Conservation (phyloP, 345 rosid genomes). For the Pseudoturritis turrita region DNA sequence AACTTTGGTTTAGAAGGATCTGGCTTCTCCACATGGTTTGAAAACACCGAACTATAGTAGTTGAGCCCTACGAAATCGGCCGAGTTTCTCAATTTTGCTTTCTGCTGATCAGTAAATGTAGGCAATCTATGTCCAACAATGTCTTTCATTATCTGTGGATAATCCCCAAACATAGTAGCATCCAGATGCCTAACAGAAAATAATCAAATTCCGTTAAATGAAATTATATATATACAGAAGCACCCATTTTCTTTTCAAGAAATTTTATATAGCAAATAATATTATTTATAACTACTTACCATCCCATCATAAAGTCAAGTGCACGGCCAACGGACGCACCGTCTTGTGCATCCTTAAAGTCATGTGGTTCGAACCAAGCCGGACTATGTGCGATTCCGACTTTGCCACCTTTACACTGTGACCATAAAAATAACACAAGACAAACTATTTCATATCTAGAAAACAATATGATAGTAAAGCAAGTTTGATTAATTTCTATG, state of each 20-base stretch:
- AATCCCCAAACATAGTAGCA: slow-evolving; percentile 38
- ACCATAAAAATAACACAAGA: not conserved
- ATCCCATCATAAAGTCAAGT: slow-evolving; percentile 29
- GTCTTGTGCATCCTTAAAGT: not conserved
- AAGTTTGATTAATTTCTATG: too few species aligned
- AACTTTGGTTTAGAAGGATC: slow-evolving; percentile 24
- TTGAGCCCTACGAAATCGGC: slow-evolving; percentile 44
- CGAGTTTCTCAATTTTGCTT: slow-evolving; percentile 31
- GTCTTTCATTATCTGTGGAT: slow-evolving; percentile 37
- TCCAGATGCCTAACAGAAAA: slow-evolving; percentile 32
- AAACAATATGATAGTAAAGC: too few species aligned
- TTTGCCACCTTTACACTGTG: slow-evolving; percentile 13
- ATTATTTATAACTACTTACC: slow-evolving; percentile 11
- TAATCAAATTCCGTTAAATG: not conserved
- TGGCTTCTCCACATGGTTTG: not conserved
- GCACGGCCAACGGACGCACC: slow-evolving; percentile 20
- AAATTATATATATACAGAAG: not conserved
- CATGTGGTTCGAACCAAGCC: slow-evolving; percentile 30
- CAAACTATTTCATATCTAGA: not conserved
- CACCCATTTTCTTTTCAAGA: not conserved
- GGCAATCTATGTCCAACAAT: slow-evolving; percentile 45
- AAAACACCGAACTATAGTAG: slow-evolving; percentile 39
- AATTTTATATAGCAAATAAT: not conserved
- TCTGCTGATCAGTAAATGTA: slow-evolving; percentile 30
- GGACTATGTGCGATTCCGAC: slow-evolving; percentile 32